phyloP scores from a whole-genome alignment of 805 yeast species.

The Scheffersomyces lignosus region DNA sequence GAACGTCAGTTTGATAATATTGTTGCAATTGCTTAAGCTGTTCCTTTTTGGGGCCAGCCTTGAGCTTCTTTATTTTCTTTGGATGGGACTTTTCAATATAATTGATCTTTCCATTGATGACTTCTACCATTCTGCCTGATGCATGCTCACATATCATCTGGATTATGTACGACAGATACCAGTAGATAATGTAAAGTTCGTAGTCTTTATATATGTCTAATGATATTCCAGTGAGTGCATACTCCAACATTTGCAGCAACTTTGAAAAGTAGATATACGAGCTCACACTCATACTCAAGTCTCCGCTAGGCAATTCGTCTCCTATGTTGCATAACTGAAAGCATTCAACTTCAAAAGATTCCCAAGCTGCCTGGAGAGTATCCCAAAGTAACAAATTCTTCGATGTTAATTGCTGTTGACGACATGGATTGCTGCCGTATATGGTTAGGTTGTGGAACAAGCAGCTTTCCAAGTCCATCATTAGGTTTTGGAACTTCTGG shows the following conservation, averaged over 20 bases:
- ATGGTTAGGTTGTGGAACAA: constrained; percentile 30
- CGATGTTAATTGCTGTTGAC: constrained; percentile 74
- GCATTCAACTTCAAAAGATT: constrained; percentile 55
- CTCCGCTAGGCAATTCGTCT: constrained; percentile 27
- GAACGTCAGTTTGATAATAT: constrained; percentile 25
- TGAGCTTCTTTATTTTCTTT: constrained; percentile 45
- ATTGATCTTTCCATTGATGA: constrained; percentile 36
- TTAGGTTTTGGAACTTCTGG: constrained; percentile 22
- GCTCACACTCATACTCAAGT: constrained; percentile 62
- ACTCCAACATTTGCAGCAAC: constrained; percentile 67
- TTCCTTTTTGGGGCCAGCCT: constrained; percentile 52
- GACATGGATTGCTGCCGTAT: constrained; percentile 61
- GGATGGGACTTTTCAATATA: constrained; percentile 32
- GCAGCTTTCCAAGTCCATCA: constrained; percentile 50
- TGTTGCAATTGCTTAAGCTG: constrained; percentile 28
- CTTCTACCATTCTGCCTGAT: constrained; percentile 30
- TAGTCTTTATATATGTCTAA: constrained; percentile 69
- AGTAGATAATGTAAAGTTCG: constrained; percentile 67
- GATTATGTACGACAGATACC: constrained; percentile 60
- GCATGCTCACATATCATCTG: constrained; percentile 44
- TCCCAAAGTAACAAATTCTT: constrained; percentile 68
- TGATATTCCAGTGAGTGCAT: constrained; percentile 73
- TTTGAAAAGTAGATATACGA: constrained; percentile 71
- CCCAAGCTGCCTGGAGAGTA: constrained; percentile 74
- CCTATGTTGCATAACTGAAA: constrained; percentile 35